Base-by-base conservation (phyloP, 768 basidiomycete genomes). In the Asterophora parasitica region DNA sequence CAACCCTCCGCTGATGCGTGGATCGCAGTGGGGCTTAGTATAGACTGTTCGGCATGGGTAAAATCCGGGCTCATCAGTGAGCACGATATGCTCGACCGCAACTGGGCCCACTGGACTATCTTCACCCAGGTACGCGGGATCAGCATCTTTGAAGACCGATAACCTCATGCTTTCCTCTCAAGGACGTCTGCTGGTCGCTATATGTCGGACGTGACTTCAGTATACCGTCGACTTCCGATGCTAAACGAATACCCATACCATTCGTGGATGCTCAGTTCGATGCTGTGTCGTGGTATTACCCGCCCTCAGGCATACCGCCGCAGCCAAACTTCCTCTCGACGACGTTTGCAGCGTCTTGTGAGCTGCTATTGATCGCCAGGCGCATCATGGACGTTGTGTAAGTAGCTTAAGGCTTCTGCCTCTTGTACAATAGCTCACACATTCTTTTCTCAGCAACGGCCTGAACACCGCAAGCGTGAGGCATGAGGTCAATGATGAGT, bases 111-210 rank as follows among this genome's bases (percentile, higher is more conserved):
- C 55, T 82, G 80, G 79, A 73, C 75, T 7, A 78, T 74, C 4
- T 81, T 78, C 60, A 66, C 72, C 33, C 78, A 79, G 62, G 78
- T 75, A 50, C 10, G 60, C 41, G 27, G 3, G 23, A 27, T 31
- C 26, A 12, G 23, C 11, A 41, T 2, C 7, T 11, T 17, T 31
- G 7, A 16, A 9, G 20, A 33, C 7, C 17, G 4, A 16, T 12
- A 9, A 15, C 31, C 33, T 4, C 16, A 12, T 17, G 13, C 39
- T 38, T 32, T 16, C 10, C 17, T 30, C 17, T n/a, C 9, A 19
- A 80, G 74, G 81, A 83, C 46, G 76, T 80, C 4, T 81, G 78
- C 43, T 83, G 82, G 82, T 79, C 78, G 1, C 65, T 83, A 0
- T 82, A 82, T 42, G 79, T 82, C n/a, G 82, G 82, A 7, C 72